Evolutionary conservation across 2,329 filamentous ascomycete species (phyloP), one percentile per base, ranked within the genome.

Genomic region (Diplodia corticola): DNA sequence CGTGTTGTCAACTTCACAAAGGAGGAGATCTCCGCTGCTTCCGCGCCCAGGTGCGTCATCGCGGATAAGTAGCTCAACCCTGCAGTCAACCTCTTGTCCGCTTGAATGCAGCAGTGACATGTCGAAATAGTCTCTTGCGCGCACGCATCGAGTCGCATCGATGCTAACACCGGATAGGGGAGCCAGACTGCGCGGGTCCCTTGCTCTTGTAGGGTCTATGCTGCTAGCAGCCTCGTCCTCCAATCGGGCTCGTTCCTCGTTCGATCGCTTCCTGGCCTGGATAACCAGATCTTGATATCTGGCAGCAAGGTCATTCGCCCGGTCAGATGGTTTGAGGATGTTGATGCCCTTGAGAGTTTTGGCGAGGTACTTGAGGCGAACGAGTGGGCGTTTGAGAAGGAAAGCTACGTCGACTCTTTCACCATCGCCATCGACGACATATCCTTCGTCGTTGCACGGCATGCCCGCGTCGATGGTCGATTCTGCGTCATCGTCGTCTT

Each of bases 401-500:
- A 95, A 96, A 7, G 93, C 93, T 55, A 99, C 95, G 75, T 98
- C 95, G 9, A 97, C 93, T 61, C 92, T 88, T 76, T 97, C 92
- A 13, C 94, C 95, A 69, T 94, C 85, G 37, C 87, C 86, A 70
- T 93, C 88, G 59, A 88, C 79, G 17, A 88, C 80, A 71, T 89
- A 86, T 12, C 86, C 86, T 68, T 87, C 82, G 53, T 85, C 81
- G 72, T 89, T 86, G 69, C 84, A 80, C 37, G 83, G 81, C 75
- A 88, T 80, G 4, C 78, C 80, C 49, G 86, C 83, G 65, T 87
- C 84, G 73, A 83, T 83, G 37, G 81, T 77, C 67, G 79, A 78
- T 17, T 78, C 71, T 4, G 74, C 73, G 48, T 87, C 83, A 57
- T 89, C 40, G n/a, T 44, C 51, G 0, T 54, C 51, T 22, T 35